Evolutionary conservation across 2,329 filamentous ascomycete genomes (phyloP).

Genomic region (Apiospora aurea): DNA sequence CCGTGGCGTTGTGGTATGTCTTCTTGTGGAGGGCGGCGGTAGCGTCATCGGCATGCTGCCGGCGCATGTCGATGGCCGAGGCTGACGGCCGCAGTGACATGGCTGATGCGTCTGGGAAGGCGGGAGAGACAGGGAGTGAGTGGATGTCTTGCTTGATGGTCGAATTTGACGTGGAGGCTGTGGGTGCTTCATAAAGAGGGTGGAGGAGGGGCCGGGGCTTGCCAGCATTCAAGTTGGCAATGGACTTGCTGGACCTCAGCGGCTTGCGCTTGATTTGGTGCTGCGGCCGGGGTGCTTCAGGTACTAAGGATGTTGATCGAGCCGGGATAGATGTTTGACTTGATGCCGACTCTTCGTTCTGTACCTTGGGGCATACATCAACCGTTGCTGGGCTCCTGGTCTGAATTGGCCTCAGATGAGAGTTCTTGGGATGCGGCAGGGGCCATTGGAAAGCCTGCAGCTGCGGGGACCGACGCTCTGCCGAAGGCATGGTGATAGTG

Average conservation of each 20-base stretch:
- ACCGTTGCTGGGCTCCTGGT: constrained; percentile 38
- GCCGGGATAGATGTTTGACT: constrained; percentile 42
- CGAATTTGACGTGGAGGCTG: constrained; percentile 16
- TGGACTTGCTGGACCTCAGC: constrained; percentile 37
- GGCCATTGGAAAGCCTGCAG: constrained; percentile 27
- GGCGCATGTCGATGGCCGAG: constrained; percentile 34
- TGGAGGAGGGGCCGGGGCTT: constrained; percentile 32
- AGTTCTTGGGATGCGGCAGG: constrained; percentile 13
- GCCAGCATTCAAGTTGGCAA: constrained; percentile 30
- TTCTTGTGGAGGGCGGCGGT: constrained; percentile 18
- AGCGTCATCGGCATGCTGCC: constrained; percentile 11
- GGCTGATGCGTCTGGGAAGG: constrained; percentile 34
- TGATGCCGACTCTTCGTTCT: constrained; percentile 23
- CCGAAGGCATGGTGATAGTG: constrained; percentile 35
- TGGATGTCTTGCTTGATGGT: constrained; percentile 21
- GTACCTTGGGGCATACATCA: constrained; percentile 51
- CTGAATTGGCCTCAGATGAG: constrained; percentile 29
- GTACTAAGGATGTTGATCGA: constrained; percentile 40
- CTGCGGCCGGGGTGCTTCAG: constrained; percentile 35
- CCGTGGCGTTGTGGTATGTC: constrained; percentile 30
- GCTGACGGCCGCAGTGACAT: constrained; percentile 34
- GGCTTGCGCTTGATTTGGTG: constrained; percentile 31
- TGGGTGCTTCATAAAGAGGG: constrained; percentile 29
- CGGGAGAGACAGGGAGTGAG: constrained; percentile 38
- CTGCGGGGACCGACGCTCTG: constrained; percentile 25